A percentile compares a stretch with the other conserved stretches of the same genome.
Conservation (phyloP, 108 stramenopile genomes). For the Asterionellopsis glacialis region DNA sequence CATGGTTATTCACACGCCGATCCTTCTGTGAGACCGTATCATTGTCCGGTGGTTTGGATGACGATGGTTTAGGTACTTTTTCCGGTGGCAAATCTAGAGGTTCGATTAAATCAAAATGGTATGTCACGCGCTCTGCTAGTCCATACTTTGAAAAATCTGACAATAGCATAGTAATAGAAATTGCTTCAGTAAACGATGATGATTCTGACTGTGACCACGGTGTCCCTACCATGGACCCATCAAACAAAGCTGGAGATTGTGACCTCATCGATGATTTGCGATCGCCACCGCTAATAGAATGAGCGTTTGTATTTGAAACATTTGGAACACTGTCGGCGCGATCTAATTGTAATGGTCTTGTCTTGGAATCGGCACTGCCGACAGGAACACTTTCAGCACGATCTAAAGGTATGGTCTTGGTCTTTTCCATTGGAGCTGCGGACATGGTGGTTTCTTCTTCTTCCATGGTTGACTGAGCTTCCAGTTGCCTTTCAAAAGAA, state of each 20-base stretch:
- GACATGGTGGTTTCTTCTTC: not conserved
- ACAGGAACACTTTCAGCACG: not conserved
- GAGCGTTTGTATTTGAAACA: not conserved
- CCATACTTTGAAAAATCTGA: conserved; percentile 63
- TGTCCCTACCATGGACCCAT: too few species aligned
- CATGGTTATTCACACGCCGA: not conserved
- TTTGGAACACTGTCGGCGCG: not conserved
- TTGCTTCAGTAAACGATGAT: conserved; percentile 23
- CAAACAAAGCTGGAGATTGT: too few species aligned
- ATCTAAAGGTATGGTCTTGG: not conserved
- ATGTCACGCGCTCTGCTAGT: conserved; percentile 68
- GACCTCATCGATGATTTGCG: too few species aligned
- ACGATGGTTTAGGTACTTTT: conserved; percentile 7
- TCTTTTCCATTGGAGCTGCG: not conserved
- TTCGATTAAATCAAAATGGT: conserved; percentile 79
- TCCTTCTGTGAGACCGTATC: conserved; percentile 1
- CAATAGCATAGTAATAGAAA: conserved; percentile 52
- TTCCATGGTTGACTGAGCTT: not conserved
- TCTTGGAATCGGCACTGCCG: not conserved
- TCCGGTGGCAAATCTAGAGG: conserved; percentile 27
- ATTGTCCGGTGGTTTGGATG: not conserved
- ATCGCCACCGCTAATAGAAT: not conserved
- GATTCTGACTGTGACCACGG: too few species aligned
- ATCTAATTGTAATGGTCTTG: not conserved
- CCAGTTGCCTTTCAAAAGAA: not conserved